Base-by-base conservation (phyloP, 1,284 basidiomycete species). In the Ceratorhiza oryzae-sativae region DNA sequence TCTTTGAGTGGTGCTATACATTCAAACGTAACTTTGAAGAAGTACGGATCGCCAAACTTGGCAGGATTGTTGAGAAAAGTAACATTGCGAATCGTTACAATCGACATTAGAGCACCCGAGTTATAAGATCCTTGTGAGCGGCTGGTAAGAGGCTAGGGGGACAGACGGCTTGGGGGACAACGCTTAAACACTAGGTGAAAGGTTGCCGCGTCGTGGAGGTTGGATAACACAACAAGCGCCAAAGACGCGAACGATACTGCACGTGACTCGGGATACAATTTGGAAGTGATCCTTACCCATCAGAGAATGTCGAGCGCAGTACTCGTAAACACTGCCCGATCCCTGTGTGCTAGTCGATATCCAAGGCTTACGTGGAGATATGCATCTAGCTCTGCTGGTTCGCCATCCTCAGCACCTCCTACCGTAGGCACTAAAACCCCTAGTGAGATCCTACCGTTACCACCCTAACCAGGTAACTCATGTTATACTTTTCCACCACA, bases 11-110 rank as follows among this genome's bases (percentile, higher is more conserved):
- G 89, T 6, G 95, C 91, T 76, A 99, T 96, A 81, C 96, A 98
- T 80, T 99, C 97, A 77, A 99, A 99, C 0, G 95, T 97, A 80
- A 99, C 95, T 77, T 93, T 90, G 82, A 98, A 98, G 76, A 89
- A 87, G 83, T 98, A 99, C 45, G 91, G 86, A 78, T 98, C 96
- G 20, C 90, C 87, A 81, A 97, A 98, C 76, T 88, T 88, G 15
- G 94, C 94, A 3, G 95, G 95, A 81, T 97, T 97, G 84, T 95
- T 95, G 77, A 96, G 85, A 74, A 97, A 93, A 80, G 94, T 80
- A 71, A 83, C 82, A 75, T 82, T 81, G 10, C 81, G 80, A 73
- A 83, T 83, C 76, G 81, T 83, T 72, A 83, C 82, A 46, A 75
- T 75, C 23, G 72, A 76, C 75, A 76, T 76, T 30, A 13, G 25